Conservation (phyloP, 1,139 yeast species). For the Geotrichum citri-aurantii region DNA sequence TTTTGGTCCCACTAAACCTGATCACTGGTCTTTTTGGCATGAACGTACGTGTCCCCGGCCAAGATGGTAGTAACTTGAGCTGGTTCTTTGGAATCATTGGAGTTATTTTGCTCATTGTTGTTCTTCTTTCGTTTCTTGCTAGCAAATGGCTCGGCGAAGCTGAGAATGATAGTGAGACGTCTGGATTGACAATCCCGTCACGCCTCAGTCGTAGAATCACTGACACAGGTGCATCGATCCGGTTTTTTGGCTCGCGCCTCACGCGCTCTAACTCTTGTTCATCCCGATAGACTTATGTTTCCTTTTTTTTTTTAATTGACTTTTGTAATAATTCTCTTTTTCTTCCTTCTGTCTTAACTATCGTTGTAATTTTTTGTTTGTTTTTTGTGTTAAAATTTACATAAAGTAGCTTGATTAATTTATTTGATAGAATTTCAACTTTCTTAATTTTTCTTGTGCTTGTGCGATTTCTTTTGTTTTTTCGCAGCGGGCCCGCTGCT, state of each 20-base stretch:
- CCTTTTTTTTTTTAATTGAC: background rate
- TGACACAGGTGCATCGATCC: background rate
- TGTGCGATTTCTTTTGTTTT: conserved; percentile 5
- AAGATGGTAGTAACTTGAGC: conserved; percentile 39
- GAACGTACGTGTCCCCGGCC: conserved; percentile 89
- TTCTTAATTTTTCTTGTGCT: conserved; percentile 9
- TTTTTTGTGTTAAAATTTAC: no score
- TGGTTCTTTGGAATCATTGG: conserved; percentile 72
- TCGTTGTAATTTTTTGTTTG: background rate
- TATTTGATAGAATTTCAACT: background rate
- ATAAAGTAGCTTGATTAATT: background rate
- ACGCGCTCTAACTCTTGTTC: background rate
- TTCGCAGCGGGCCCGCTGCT: background rate
- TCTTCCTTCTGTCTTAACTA: background rate
- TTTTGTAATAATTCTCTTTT: background rate
- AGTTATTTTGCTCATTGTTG: conserved; percentile 25
- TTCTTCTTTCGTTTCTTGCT: conserved; percentile 24
- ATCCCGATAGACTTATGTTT: background rate
- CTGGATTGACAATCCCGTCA: background rate
- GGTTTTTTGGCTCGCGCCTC: conserved; percentile 1
- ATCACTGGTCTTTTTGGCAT: conserved; percentile 93
- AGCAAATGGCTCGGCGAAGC: conserved; percentile 23
- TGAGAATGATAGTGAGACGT: conserved; percentile 1
- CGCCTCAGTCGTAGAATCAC: background rate
- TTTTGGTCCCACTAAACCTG: conserved; percentile 82